Base-by-base conservation (phyloP, 2,329 filamentous ascomycete genomes). In the Aureobasidium sp. region DNA sequence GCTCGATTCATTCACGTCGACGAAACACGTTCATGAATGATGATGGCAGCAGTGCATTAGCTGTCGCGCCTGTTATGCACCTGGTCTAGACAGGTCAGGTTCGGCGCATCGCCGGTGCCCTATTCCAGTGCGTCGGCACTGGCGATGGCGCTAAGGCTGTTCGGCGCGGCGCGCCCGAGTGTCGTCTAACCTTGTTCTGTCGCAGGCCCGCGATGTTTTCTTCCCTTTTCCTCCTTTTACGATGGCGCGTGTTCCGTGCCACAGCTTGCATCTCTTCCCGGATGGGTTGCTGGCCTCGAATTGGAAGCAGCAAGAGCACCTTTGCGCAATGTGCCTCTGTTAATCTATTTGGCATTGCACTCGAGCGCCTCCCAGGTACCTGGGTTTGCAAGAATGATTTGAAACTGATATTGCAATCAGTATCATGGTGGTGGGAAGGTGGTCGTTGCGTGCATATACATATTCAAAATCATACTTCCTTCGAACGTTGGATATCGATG, bases 381-480 rank as follows among this genome's bases (percentile, higher is more conserved):
- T 60, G 57, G 57, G 45, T 47, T n/a, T 27, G 36, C 34, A 60
- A 51, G 3, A 47, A 49, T 45, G 45, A 60, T 60, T 51, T 60
- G 57, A 47, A 60, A 60, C 25, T n/a, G 14, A 51, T 25, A 49
- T 60, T 60, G 44, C 45, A 60, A 15, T 22, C 14, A 25, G 22
- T 34, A 45, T 60, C 45, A 51, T 60, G 34, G 57, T 49, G 57
- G 25, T 51, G 57, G 45, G 17, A 42, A 11, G 45, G 57, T 51
- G 57, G 57, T 51, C 36, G 36, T 51, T 41, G 34, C 45, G 45
- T 60, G 57, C 57, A 60, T 60, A 60, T 60, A 51, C 45, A 51
- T 7, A n/a, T 51, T 8, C 45, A 60, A 36, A 22, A 31, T 51
- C 34, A 49, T 41, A 34, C 57, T 49, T 60, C 31, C 44, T 36